Percentiles rank a stretch among this genome's conserved stretches.
These are phyloP conservation scores for Citrullus mucosospermus DNA, from an alignment of 306 rosid genomes.

Conservation along the genomic window DNA sequence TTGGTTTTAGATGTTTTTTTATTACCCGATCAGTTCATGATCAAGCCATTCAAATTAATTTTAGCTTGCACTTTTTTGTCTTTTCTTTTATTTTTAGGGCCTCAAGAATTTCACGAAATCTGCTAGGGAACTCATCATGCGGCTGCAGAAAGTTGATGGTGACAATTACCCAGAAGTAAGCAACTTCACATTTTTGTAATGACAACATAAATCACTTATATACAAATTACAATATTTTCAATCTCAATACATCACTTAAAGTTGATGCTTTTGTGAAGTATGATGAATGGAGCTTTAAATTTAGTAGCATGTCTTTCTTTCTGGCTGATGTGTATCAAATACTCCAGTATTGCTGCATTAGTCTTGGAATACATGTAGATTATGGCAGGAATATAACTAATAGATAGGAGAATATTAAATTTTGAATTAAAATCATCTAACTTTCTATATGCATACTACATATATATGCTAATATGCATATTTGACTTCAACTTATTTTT, in stretches of 20 bases:
- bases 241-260: not conserved
- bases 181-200: not conserved
- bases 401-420: not conserved
- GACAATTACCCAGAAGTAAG: constrained; percentile 94
- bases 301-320: not conserved
- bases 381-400: not conserved
- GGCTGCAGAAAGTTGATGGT: constrained; percentile 85
- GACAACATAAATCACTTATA: not conserved
- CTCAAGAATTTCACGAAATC: constrained; percentile 83
- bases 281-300: not conserved
- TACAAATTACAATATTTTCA: not conserved
- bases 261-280: not conserved
- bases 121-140: constrained; percentile 70
- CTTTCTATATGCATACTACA: too few species aligned
- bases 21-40: not conserved
- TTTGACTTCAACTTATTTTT: not conserved
- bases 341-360: not conserved
- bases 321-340: not conserved
- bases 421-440: not conserved
- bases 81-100: constrained; percentile 37
- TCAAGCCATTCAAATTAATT: not conserved
- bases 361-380: not conserved
- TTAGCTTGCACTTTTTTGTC: constrained; percentile 2
- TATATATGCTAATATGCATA: too few species aligned
- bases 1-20: not conserved